Evolutionary conservation across 768 basidiomycete species (phyloP).

Genomic region (Austroboletus eburneus): DNA sequence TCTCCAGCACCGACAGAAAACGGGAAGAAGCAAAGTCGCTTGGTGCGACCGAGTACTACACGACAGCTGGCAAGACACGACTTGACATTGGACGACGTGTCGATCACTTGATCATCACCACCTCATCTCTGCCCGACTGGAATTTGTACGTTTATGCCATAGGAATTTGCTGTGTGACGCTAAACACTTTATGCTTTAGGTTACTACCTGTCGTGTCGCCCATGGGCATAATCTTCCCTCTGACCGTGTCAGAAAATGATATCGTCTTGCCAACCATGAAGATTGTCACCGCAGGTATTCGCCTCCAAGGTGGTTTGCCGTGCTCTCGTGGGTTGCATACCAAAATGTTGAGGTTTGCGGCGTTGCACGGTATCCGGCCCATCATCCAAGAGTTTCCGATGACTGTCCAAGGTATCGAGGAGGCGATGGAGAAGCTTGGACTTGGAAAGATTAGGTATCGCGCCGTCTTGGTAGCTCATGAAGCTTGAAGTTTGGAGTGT

Average conservation of each 20-base stretch:
- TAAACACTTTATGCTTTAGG: constrained; percentile 8
- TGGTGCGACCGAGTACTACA: constrained; percentile 35
- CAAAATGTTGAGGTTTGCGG: constrained; percentile 35
- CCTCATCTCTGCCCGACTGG: constrained; percentile 29
- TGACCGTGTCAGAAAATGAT: constrained; percentile 22
- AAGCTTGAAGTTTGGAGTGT: too few species aligned
- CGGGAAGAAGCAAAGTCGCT: constrained; percentile 29
- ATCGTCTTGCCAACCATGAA: constrained; percentile 20
- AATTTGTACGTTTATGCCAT: constrained; percentile 19
- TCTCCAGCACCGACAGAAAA: constrained; percentile 33
- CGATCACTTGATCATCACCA: constrained; percentile 31
- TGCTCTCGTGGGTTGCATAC: constrained; percentile 26
- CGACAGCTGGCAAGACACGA: constrained; percentile 22
- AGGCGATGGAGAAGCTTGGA: constrained; percentile 24
- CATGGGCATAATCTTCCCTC: constrained; percentile 21
- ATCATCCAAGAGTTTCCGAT: constrained; percentile 32
- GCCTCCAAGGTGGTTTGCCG: constrained; percentile 24
- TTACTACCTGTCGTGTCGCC: constrained; percentile 25
- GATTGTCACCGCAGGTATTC: constrained; percentile 15
- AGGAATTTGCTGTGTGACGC: neutral
- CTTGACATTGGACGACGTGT: constrained; percentile 28
- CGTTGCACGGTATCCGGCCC: constrained; percentile 25
- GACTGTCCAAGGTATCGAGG: constrained; percentile 27
- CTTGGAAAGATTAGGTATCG: constrained; percentile 30
- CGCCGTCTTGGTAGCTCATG: constrained; percentile 27